Evolutionary conservation across 1,284 basidiomycete species (phyloP).

Genomic region (Rhizoctonia solani): DNA sequence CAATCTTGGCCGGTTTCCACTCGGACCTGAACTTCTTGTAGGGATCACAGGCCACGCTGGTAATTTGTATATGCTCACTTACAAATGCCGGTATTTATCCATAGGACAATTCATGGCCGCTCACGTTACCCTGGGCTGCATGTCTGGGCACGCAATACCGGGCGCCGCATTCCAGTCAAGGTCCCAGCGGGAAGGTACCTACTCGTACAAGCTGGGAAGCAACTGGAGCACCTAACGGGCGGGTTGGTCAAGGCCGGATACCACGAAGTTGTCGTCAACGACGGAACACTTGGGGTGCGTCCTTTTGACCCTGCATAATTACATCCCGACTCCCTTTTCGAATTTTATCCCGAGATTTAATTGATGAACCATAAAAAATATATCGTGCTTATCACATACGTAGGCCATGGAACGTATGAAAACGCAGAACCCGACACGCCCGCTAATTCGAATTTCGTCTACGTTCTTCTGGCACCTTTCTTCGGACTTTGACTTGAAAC

Average conservation of each 20-base stretch:
- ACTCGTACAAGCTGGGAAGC: slow-evolving; percentile 87
- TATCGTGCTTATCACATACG: no score
- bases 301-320: background rate
- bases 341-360: background rate
- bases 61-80: background rate
- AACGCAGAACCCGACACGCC: slow-evolving; percentile 65
- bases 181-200: slow-evolving; percentile 76
- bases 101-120: slow-evolving; percentile 80
- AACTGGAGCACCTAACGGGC: slow-evolving; percentile 85
- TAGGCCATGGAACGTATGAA: slow-evolving; percentile 71
- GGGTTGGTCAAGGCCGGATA: slow-evolving; percentile 89
- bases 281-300: slow-evolving; percentile 67
- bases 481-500: slow-evolving; percentile 74
- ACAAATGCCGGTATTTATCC: background rate
- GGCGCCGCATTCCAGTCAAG: slow-evolving; percentile 80
- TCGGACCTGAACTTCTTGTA: slow-evolving; percentile 75
- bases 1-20: slow-evolving; percentile 90
- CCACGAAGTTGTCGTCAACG: slow-evolving; percentile 89
- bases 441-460: slow-evolving; percentile 86
- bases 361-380: background rate
- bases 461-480: slow-evolving; percentile 95
- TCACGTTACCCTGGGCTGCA: slow-evolving; percentile 83
- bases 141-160: slow-evolving; percentile 90
- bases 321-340: background rate
- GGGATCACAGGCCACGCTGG: background rate